phyloP scores from a whole-genome alignment of 805 yeast species.

The Kluyveromyces dobzhanskii region DNA sequence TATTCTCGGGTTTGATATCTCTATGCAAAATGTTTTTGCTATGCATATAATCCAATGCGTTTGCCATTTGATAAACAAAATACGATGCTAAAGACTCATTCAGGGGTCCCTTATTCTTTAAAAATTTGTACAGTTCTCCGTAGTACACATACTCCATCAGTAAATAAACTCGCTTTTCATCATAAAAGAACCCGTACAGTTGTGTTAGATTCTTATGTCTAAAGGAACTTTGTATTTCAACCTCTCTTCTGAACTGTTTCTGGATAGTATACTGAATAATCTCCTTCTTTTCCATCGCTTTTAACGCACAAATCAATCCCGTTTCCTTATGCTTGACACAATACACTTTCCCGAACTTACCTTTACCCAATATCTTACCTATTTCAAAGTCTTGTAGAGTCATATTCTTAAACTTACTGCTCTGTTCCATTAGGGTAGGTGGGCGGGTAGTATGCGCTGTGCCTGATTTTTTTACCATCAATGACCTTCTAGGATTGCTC shows the following conservation, averaged over 20 bases:
- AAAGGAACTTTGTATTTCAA: conserved; percentile 78
- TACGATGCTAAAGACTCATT: conserved; percentile 66
- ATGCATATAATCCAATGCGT: conserved; percentile 73
- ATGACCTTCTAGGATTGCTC: neutral
- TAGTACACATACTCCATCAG: conserved; percentile 76
- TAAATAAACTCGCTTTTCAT: conserved; percentile 68
- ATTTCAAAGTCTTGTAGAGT: conserved; percentile 60
- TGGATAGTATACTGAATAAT: conserved; percentile 67
- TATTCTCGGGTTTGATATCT: conserved; percentile 92
- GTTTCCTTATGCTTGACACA: conserved; percentile 70
- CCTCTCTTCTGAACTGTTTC: conserved; percentile 80
- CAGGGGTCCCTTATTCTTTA: conserved; percentile 61
- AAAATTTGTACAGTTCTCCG: conserved; percentile 77
- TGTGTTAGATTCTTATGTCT: conserved; percentile 75
- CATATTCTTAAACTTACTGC: neutral
- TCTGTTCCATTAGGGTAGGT: neutral
- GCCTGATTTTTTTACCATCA: neutral
- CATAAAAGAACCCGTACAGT: conserved; percentile 80
- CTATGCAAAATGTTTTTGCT: conserved; percentile 76
- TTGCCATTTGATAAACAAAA: conserved; percentile 76
- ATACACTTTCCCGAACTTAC: conserved; percentile 88
- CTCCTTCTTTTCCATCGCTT: conserved; percentile 83
- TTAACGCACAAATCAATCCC: conserved; percentile 81
- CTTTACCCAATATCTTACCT: conserved; percentile 83
- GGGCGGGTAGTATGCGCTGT: neutral